A percentile compares a stretch with the other conserved stretches of the same genome.
These are phyloP conservation scores for Nigrograna mackinnonii DNA, from an alignment of 2,329 filamentous ascomycete genomes.

Conservation along the genomic window DNA sequence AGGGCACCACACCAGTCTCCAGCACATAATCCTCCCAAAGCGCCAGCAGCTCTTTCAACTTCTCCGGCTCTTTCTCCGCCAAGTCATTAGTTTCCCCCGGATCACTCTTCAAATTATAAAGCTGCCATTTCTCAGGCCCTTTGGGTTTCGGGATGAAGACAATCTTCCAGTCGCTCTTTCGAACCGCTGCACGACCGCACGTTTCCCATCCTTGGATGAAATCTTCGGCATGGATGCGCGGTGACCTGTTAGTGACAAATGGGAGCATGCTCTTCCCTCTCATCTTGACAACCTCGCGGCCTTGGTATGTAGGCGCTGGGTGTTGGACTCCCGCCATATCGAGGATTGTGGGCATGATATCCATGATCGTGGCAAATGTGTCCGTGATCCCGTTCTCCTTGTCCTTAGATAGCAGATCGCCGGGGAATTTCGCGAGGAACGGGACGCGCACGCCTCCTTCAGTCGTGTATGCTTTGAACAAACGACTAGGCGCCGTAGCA, in stretches of 20 bases:
- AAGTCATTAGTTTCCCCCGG: conserved; percentile 49
- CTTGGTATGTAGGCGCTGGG: conserved; percentile 57
- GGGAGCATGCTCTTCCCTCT: conserved; percentile 54
- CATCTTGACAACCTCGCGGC: conserved; percentile 55
- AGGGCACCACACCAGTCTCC: conserved; percentile 63
- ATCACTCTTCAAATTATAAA: conserved; percentile 58
- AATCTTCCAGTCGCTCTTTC: conserved; percentile 61
- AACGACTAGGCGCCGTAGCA: conserved; percentile 53
- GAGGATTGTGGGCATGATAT: conserved; percentile 47
- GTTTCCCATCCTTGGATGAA: conserved; percentile 62
- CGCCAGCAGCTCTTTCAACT: conserved; percentile 53
- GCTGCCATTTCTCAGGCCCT: conserved; percentile 60
- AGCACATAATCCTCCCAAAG: conserved; percentile 63
- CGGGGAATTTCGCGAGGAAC: conserved; percentile 49
- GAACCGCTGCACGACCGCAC: conserved; percentile 57
- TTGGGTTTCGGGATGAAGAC: conserved; percentile 61
- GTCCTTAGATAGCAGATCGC: conserved; percentile 6
- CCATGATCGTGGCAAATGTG: conserved; percentile 49
- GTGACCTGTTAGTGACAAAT: conserved; percentile 35
- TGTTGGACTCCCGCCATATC: conserved; percentile 55
- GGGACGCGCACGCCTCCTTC: conserved; percentile 58
- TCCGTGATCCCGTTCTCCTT: conserved; percentile 43
- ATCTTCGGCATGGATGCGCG: conserved; percentile 53
- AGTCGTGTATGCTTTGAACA: conserved; percentile 52
- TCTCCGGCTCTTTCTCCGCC: conserved; percentile 43